Base-by-base conservation (phyloP, 495 filamentous ascomycete genomes). In the Parathielavia appendiculata region DNA sequence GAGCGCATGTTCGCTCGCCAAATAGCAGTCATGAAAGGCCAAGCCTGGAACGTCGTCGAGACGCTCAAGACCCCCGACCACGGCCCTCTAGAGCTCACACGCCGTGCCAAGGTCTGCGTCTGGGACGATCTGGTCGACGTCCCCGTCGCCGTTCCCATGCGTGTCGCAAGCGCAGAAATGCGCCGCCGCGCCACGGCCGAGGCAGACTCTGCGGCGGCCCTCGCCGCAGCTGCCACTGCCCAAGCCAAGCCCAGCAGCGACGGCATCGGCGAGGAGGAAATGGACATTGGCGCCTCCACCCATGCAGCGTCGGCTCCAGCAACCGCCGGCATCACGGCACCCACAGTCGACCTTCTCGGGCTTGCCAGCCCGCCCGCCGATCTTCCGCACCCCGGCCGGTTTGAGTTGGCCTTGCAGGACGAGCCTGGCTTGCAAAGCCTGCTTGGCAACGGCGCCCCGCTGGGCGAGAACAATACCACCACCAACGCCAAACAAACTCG, bases 81-180 rank as follows among this genome's bases (percentile, higher is more conserved):
- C 63, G 93, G 93, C 1, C 93, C 93, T 1, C 77, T 98, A 17
- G 93, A 98, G 72, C 79, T 98, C 58, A 97, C 92, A 19, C 82
- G 93, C 61, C 79, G 93, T 64, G 85, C 90, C 16, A 83, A 92
- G 64, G 91, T 97, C 35, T 95, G 91, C 66, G 91, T 98, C 14
- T 98, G 95, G 95, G 93, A 98, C 71, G 93, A 98, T 66, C 73
- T 97, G 17, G 95, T 97, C 36, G 95, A 98, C 62, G 87, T 98
- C 11, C 93, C 93, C 7, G 83, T 97, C 51, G 93, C 90, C 14
- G 90, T 96, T 17, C 93, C 92, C 13, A 84, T 98, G 77, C 83
- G 87, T 57, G 81, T 81, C 16, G 86, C 95, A 16, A 89, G 88
- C 43, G 87, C 91, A 22, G 87, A 89, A 72, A 83, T 87, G 76